phyloP scores from a whole-genome alignment of 495 filamentous ascomycete genomes.

The Daldinia bambusicola region DNA sequence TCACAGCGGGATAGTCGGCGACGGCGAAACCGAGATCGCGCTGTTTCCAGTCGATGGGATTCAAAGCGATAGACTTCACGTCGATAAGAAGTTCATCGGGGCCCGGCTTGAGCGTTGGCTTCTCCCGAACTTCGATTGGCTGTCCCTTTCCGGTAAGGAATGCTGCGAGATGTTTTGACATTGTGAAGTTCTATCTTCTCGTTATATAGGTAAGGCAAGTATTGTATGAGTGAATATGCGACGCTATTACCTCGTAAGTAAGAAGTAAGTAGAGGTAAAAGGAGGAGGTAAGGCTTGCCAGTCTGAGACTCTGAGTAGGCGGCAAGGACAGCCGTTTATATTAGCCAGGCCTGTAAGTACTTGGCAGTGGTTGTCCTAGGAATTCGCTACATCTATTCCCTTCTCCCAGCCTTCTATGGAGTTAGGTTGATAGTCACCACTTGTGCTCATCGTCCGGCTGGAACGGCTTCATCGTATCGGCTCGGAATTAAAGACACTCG shows the following conservation, averaged over 20 bases:
- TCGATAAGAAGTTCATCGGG: slow-evolving; percentile 61
- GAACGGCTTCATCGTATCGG: neutral
- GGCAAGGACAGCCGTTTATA: neutral
- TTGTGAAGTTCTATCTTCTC: slow-evolving; percentile 20
- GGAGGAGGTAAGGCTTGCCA: neutral
- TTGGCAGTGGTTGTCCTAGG: neutral
- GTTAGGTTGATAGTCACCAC: neutral
- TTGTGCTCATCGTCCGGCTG: neutral
- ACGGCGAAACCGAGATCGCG: slow-evolving; percentile 56
- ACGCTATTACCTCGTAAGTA: neutral
- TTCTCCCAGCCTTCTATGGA: neutral
- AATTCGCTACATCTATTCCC: neutral
- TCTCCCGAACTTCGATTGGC: slow-evolving; percentile 50
- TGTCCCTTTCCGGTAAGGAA: slow-evolving; percentile 48
- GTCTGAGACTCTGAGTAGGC: neutral
- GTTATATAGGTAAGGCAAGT: neutral
- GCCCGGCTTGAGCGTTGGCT: slow-evolving; percentile 57
- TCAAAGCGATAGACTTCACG: slow-evolving; percentile 62
- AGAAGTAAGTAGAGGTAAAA: neutral
- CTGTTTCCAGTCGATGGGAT: slow-evolving; percentile 57
- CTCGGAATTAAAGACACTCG: neutral
- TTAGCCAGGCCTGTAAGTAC: neutral
- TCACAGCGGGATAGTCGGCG: slow-evolving; percentile 52
- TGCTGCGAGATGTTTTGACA: slow-evolving; percentile 58
- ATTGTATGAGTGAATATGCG: neutral